Conservation (phyloP, 2,329 filamentous ascomycete genomes). For the Calonectria pauciramosa region DNA sequence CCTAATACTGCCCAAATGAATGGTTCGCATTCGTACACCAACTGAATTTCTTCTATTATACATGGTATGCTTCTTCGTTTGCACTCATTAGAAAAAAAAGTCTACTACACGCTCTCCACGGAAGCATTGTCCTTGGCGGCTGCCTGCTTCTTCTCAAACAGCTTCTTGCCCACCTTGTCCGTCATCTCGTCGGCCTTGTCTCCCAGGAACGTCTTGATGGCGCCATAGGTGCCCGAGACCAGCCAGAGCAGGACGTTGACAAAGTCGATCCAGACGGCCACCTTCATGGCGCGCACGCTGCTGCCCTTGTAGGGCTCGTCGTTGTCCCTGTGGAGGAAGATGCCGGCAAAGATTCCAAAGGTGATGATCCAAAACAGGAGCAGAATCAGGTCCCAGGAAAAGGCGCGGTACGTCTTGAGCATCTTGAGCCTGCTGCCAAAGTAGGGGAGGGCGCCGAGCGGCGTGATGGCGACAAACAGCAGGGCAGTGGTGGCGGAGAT, state of each 20-base stretch:
- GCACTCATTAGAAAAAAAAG: neutral
- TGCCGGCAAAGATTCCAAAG: constrained; percentile 79
- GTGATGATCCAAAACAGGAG: constrained; percentile 72
- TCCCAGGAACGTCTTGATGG: constrained; percentile 56
- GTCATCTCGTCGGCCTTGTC: constrained; percentile 56
- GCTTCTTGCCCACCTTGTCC: constrained; percentile 54
- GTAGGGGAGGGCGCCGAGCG: constrained; percentile 50
- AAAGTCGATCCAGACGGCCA: constrained; percentile 80
- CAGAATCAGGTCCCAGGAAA: constrained; percentile 59
- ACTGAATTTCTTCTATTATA: neutral
- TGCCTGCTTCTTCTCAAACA: constrained; percentile 52
- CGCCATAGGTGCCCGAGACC: constrained; percentile 58
- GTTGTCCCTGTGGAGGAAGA: constrained; percentile 74
- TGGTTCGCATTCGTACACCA: neutral
- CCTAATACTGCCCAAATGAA: neutral
- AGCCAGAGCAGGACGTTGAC: constrained; percentile 78
- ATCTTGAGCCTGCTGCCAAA: constrained; percentile 51
- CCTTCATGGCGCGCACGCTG: constrained; percentile 70
- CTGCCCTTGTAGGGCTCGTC: constrained; percentile 63
- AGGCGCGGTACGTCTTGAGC: constrained; percentile 58
- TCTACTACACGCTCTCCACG: constrained; percentile 47
- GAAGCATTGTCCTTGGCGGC: constrained; percentile 43
- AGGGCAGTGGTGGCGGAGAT: constrained; percentile 67
- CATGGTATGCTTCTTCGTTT: neutral
- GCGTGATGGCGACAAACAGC: constrained; percentile 55